A percentile compares a stretch with the other conserved stretches of the same genome.
Evolutionary conservation across 768 basidiomycete genomes (phyloP).

Genomic region (Cystofilobasidium ferigula): DNA sequence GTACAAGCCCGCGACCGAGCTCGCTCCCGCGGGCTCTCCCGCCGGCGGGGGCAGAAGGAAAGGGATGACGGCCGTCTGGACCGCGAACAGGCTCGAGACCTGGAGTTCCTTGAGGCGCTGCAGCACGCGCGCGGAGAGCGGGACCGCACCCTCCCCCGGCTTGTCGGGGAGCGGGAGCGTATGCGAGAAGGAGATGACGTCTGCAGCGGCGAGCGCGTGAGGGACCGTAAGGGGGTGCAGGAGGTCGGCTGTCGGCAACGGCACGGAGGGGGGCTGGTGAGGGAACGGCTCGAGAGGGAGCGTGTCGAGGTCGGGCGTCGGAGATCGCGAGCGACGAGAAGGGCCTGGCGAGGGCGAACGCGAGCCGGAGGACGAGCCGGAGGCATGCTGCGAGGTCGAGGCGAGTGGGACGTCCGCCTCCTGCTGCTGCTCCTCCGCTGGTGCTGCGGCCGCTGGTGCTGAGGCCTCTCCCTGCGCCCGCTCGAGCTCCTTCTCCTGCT

Average conservation of each 20-base stretch:
- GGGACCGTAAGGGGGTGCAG: slow-evolving; percentile 23
- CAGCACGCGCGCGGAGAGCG: background rate
- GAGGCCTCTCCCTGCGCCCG: no score
- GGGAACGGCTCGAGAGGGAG: slow-evolving; percentile 21
- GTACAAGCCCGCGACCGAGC: slow-evolving; percentile 50
- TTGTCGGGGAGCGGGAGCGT: background rate
- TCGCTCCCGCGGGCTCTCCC: slow-evolving; percentile 31
- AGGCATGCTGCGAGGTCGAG: slow-evolving; percentile 37
- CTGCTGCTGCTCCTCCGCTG: no score
- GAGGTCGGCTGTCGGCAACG: slow-evolving; percentile 15
- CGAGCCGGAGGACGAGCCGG: slow-evolving; percentile 33
- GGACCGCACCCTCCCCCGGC: background rate
- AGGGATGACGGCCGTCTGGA: slow-evolving; percentile 79
- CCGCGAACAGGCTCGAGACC: slow-evolving; percentile 40
- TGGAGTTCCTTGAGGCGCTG: slow-evolving; percentile 16
- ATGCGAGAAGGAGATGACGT: slow-evolving; percentile 13
- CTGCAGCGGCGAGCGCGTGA: slow-evolving; percentile 16
- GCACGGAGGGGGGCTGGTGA: slow-evolving; percentile 2
- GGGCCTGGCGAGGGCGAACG: background rate
- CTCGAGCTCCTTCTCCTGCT: no score
- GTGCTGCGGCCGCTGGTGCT: no score
- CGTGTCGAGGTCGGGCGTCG: background rate
- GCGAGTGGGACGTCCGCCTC: no score
- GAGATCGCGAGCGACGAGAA: no score
- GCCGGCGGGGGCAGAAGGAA: slow-evolving; percentile 50